Evolutionary conservation across 2,329 filamentous ascomycete species (phyloP), one percentile per base, ranked within the genome.

Genomic region (Reticulascus tulasneorum): DNA sequence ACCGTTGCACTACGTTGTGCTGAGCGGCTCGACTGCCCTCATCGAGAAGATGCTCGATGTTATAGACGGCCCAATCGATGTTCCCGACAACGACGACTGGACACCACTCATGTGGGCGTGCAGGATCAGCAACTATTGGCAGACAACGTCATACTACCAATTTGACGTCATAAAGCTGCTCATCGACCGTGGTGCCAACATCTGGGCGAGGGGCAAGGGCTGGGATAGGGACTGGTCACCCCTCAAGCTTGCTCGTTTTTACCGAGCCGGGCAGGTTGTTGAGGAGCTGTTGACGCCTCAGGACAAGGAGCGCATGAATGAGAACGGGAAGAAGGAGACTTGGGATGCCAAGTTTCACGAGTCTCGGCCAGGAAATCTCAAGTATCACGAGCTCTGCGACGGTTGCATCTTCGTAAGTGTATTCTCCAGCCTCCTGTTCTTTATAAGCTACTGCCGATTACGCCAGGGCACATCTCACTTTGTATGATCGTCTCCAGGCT

Each of bases 101-200:
- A 48, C 47, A 3, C 44, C 47, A 7, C 37, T 48, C 2, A 29
- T 47, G 21, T 50, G 46, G 47, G 42, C 44, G n/a, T 20, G 22
- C 9, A 38, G 34, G 23, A 12, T 4, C 23, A 31, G 23, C 4
- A n/a, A n/a, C 13, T 40, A 18, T 20, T 23, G 13, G 29, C 31
- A 18, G 36, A 45, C 17, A 35, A 45, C 12, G 26, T n/a, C n/a
- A n/a, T 17, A 20, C 9, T 25, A 15, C 5, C 21, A 15, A 7
- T 4, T 23, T 3, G 18, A 27, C 4, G n/a, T 8, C 9, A 10
- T 15, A 25, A 21, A 43, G 4, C 23, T 34, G 10, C 31, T 50
- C 7, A n/a, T 50, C 11, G 37, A 26, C 7, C 20, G 34, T 1
- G 46, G 48, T 7, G 46, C 47, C 8, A 37, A 45, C 25, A 29